Base-by-base conservation (phyloP, 129 eudicot species). In the Flaveria ramosissima region DNA sequence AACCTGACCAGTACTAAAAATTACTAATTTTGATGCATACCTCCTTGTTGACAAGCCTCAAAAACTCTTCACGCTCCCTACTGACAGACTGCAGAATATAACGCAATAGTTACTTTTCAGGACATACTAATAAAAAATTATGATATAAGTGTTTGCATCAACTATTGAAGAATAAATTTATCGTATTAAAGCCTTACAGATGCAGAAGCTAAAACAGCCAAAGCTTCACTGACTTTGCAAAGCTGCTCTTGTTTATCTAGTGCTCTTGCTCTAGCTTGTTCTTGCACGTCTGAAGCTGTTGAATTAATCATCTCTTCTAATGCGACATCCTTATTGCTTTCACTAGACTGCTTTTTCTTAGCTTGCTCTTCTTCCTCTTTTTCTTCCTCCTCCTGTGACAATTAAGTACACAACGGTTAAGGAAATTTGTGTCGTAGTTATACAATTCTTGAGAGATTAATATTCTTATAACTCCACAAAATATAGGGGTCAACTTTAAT, bases 191-290 rank as follows among this genome's bases (percentile, higher is more conserved):
- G 81, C 59, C 91, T 83, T 79, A 94, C 98, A 36, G 98, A 94
- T 74, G 97, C 97, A 77, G 98, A 91, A 81, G 98, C 90, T 83
- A 94, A 83, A 84, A 94, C 97, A 80, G 97, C 96, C 81, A 94
- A 80, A 59, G 98, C 98, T 81, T 90, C 96, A 71, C 98, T 94
- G 80, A 94, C 85, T 87, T 94, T 85, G 80, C 92, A 89, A 57
- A 94, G 96, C 74, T 94, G 92, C 75, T 94, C 97, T 77, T 89
- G 93, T 87, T 94, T 91, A 64, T 94, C 98, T 79, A 78, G 53
- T 20, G 91, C 81, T 68, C 81, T 82, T 76, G 86, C 92, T 81
- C 87, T 78, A 41, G 88, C 89, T 75, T 80, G 88, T 71, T 88
- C 89, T 76, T 85, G 89, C 75, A 86, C 84, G 71, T 93, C 97